Percentiles rank a stretch among this genome's conserved stretches.
Evolutionary conservation across 306 rosid genomes (phyloP).

Genomic region (Astragalus glycyphyllos): DNA sequence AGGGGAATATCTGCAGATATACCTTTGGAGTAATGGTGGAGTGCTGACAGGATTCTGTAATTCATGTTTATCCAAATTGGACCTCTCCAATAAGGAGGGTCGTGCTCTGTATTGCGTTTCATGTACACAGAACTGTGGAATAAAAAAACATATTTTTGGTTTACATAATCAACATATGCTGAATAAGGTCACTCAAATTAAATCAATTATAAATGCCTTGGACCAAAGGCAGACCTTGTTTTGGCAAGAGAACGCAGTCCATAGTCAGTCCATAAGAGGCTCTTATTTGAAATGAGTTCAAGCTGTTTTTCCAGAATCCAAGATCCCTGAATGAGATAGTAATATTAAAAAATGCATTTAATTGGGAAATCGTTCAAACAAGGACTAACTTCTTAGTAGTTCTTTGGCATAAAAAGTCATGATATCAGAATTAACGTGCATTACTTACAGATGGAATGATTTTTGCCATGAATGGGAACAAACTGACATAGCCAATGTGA

Average conservation of each 20-base stretch:
- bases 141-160: slow-evolving; percentile 13
- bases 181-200: slow-evolving; percentile 28
- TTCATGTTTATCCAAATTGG: slow-evolving; percentile 84
- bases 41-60: slow-evolving; percentile 86
- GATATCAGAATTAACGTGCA: slow-evolving; percentile 20
- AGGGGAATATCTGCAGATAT: slow-evolving; percentile 38
- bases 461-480: slow-evolving; percentile 86
- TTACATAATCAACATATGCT: slow-evolving; percentile 37
- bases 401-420: slow-evolving; percentile 13
- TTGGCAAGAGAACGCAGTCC: slow-evolving; percentile 97
- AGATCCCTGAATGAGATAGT: slow-evolving; percentile 61
- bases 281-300: slow-evolving; percentile 75
- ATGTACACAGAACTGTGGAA: slow-evolving; percentile 75
- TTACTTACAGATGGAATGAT: slow-evolving; percentile 85
- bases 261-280: slow-evolving; percentile 82
- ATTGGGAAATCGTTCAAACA: slow-evolving; percentile 25
- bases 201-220: slow-evolving; percentile 2
- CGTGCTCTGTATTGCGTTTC: slow-evolving; percentile 93
- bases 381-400: neutral
- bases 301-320: slow-evolving; percentile 93
- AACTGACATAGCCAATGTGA: slow-evolving; percentile 82
- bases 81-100: slow-evolving; percentile 98
- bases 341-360: slow-evolving; percentile 27
- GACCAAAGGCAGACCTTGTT: slow-evolving; percentile 63
- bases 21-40: slow-evolving; percentile 91